phyloP scores from a whole-genome alignment of 2,329 filamentous ascomycete genomes.

The Aspergillus felis region DNA sequence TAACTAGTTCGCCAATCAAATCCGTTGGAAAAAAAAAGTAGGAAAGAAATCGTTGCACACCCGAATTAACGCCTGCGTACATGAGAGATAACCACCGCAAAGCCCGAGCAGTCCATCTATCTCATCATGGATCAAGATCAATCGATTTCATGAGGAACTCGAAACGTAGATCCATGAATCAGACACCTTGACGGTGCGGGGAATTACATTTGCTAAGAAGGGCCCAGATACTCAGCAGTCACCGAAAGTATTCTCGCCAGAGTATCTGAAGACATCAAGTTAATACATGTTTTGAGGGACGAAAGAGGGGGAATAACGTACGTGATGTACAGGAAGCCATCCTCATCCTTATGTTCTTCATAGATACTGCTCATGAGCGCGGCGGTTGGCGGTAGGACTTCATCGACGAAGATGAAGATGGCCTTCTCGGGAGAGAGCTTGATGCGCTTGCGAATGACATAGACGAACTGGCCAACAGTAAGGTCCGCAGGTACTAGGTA shows the following conservation, averaged over 20 bases:
- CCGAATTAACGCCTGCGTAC: conserved; percentile 21
- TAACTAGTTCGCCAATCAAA: conserved; percentile 13
- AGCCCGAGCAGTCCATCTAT: conserved; percentile 10
- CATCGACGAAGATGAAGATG: conserved; percentile 99
- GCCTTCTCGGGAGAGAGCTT: conserved; percentile 99
- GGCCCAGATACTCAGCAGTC: conserved; percentile 20
- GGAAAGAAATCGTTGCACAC: conserved; percentile 12
- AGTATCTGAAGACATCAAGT: conserved; percentile 59
- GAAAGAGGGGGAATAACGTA: conserved; percentile 42
- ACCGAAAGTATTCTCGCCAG: conserved; percentile 98
- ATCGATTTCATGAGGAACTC: conserved; percentile 4
- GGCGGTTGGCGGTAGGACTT: conserved; percentile 92
- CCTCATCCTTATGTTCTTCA: conserved; percentile 92
- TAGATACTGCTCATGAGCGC: conserved; percentile 99
- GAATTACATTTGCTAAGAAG: conserved; percentile 9
- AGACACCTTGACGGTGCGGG: conserved; percentile 8
- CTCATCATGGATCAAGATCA: conserved; percentile 7
- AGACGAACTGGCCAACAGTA: conserved; percentile 98
- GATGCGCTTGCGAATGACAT: conserved; percentile 99
- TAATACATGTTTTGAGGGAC: conserved; percentile 11
- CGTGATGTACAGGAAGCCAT: conserved; percentile 97
- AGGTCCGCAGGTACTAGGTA: conserved; percentile 96
- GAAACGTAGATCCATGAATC: conserved; percentile 6
- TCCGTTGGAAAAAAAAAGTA: background rate
- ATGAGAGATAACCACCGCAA: conserved; percentile 14